Base-by-base conservation (phyloP, 441 rosid genomes). In the Jatropha podagrica region DNA sequence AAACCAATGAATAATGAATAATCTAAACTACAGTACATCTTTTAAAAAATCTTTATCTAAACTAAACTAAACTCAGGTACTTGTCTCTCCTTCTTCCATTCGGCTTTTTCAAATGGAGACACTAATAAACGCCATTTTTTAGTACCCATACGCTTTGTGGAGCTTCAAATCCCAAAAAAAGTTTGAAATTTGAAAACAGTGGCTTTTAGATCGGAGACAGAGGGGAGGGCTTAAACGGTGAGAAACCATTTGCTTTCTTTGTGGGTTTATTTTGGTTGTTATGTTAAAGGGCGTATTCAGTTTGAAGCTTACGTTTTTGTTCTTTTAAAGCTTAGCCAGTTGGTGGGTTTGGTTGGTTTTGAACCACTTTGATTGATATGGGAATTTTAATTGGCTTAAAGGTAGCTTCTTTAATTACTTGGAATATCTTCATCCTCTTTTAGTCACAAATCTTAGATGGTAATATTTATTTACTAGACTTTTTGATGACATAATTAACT, bases 391-490 rank as follows among this genome's bases (percentile, higher is more conserved):
- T 59, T 41, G 67, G 77, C 68, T 46, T 49, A 68, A 78, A 54
- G 60, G 27, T n/a, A 49, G 15, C 8, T 62, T 60, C 56, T 76
- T 67, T 26, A 65, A 14, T 40, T 44, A 26, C 60, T 80, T 76
- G 66, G 78, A 72, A 73, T 78, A 56, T 40, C 60, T 61, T 62
- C 46, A 62, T 40, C 51, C 51, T 68, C n/a, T 76, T 72, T 32
- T 20, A 42, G 61, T 17, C 71, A 10, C 59, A 40, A 73, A 77
- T 15, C 27, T 26, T 27, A 11, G 11, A 3, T 54, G 55, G 44
- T 51, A 13, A 17, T 62, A 66, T 54, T 65, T 76, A 32, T 76
- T 78, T 74, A 73, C 51, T 74, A 32, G 17, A 76, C n/a, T 51
- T 66, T 75, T 77, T 68, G 6, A 40, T 23, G 59, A 13, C 27